Percentiles rank a stretch among this genome's conserved stretches.
phyloP scores from a whole-genome alignment of 441 rosid genomes.

The Pelargonium myrrhifolium region DNA sequence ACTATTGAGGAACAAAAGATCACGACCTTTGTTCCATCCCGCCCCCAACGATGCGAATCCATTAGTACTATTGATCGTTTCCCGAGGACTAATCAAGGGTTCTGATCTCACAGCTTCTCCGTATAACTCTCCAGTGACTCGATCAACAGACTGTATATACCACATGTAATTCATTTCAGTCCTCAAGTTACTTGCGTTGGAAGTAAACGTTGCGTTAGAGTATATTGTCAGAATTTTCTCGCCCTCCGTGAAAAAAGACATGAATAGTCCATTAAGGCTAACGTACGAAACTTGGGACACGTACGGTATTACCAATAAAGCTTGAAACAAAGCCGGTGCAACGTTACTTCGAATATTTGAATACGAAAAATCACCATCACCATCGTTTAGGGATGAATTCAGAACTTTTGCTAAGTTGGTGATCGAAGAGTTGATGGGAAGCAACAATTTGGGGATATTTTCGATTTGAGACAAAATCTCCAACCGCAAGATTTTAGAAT shows the following conservation, averaged over 20 bases:
- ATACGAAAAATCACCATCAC: constrained; percentile 20
- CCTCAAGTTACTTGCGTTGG: not conserved
- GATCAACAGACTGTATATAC: constrained; percentile 48
- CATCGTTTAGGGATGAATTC: constrained; percentile 26
- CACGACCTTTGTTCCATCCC: constrained; percentile 29
- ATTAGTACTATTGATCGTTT: constrained; percentile 25
- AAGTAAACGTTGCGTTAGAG: constrained; percentile 30
- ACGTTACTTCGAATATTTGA: constrained; percentile 32
- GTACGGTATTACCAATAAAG: constrained; percentile 39
- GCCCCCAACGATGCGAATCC: constrained; percentile 36
- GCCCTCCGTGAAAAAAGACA: constrained; percentile 34
- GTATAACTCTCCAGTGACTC: constrained; percentile 31
- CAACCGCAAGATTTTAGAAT: constrained; percentile 17
- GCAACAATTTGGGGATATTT: constrained; percentile 25
- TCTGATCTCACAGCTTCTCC: constrained; percentile 31
- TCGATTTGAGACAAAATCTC: constrained; percentile 34
- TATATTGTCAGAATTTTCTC: constrained; percentile 34
- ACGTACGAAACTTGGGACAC: constrained; percentile 51
- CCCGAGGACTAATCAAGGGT: constrained; percentile 18
- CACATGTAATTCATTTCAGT: constrained; percentile 20
- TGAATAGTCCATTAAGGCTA: constrained; percentile 42
- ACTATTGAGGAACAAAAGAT: constrained; percentile 32
- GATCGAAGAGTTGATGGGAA: constrained; percentile 28
- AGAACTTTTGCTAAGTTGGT: constrained; percentile 35
- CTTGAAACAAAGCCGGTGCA: constrained; percentile 45